Evolutionary conservation across 2,329 filamentous ascomycete species (phyloP), one percentile per base, ranked within the genome.

Genomic region (Fusarium acutatum): DNA sequence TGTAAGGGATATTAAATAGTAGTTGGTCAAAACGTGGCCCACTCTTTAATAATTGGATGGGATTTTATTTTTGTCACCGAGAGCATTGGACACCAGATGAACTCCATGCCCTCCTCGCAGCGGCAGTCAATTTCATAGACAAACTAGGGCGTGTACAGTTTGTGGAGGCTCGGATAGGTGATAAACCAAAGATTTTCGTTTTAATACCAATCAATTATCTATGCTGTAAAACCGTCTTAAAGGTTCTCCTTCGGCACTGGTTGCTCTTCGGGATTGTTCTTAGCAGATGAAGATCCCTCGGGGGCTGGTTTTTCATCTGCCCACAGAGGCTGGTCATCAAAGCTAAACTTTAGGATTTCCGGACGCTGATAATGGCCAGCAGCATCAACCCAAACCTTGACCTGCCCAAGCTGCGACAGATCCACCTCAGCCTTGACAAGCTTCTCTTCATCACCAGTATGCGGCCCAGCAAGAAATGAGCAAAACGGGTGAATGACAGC

Each of bases 221-320:
- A 7, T 12, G 10, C n/a, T 17, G 30, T 7, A 17, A 17, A 47
- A 0, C 4, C 9, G 2, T 22, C 17, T 15, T 11, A 26, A 22
- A 6, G 7, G 22, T 2, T 5, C 9, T 6, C 17, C 3, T 15
- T 14, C 26, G 49, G 9, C 1, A 20, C 6, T 15, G 15, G 1
- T 1, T 35, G 13, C 2, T 26, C 32, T 52, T 6, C 32, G 1
- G 2, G 2, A 0, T 9, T 28, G 3, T 28, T 37, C 13, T 17
- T 1, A 7, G 17, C 3, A 3, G 3, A 0, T 26, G 10, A 20
- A 22, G 14, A 1, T 37, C 14, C 7, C 18, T 9, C 2, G 1
- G 18, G 2, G 0, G 17, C 7, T 37, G 5, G 0, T 0, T 22
- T 53, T 22, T 53, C 49, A 53, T 53, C 49, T 22, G 24, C 49